phyloP scores from a whole-genome alignment of 2,329 filamentous ascomycete genomes.

The Orbilia javanica region DNA sequence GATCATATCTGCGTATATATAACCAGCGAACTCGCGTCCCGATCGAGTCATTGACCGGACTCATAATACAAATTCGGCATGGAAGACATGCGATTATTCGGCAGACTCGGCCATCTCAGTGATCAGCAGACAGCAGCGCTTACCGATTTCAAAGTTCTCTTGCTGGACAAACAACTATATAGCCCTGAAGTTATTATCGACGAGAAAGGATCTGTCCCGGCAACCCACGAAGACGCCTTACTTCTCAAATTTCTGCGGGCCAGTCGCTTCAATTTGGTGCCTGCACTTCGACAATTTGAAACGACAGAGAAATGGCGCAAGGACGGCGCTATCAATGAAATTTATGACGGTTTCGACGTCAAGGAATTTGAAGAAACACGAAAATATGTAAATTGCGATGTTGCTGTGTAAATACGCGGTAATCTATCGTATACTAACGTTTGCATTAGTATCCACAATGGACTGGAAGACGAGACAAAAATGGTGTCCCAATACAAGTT shows the following conservation, averaged over 20 bases:
- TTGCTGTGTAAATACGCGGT: not conserved
- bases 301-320: slow-evolving; percentile 45
- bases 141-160: slow-evolving; percentile 49
- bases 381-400: slow-evolving; percentile 73
- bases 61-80: slow-evolving; percentile 13
- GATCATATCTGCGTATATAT: not conserved
- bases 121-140: slow-evolving; percentile 36
- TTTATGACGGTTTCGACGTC: slow-evolving; percentile 48
- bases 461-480: slow-evolving; percentile 88
- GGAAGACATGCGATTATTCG: slow-evolving; percentile 30
- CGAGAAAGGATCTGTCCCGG: slow-evolving; percentile 35
- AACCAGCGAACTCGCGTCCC: not conserved
- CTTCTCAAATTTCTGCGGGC: slow-evolving; percentile 44
- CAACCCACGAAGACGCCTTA: slow-evolving; percentile 36
- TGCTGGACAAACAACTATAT: slow-evolving; percentile 44
- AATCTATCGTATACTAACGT: slow-evolving; percentile 15
- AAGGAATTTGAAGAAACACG: slow-evolving; percentile 70
- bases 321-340: slow-evolving; percentile 21
- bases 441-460: slow-evolving; percentile 84
- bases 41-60: too few relatives aligned
- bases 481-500: slow-evolving; percentile 91
- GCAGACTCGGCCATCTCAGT: slow-evolving; percentile 44
- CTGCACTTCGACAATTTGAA: slow-evolving; percentile 40
- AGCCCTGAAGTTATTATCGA: slow-evolving; percentile 48
- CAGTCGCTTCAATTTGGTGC: slow-evolving; percentile 34